Base-by-base conservation (phyloP, 75 land plant species). In the Cryptomeria japonica region DNA sequence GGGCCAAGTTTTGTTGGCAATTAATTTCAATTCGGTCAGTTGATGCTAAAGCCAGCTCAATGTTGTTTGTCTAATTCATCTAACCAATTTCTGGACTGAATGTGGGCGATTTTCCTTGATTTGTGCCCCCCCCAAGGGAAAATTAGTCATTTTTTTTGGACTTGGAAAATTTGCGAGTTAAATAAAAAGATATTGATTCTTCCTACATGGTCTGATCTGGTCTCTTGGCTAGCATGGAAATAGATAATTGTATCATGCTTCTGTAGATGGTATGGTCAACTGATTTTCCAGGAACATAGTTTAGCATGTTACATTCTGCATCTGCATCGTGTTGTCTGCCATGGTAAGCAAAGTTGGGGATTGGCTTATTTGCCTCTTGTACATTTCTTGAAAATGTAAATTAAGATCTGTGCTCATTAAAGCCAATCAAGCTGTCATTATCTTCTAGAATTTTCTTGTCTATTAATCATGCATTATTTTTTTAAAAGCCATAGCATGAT, bases 31-130 rank as follows among this genome's bases (percentile, higher is more conserved):
- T 44, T 82, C n/a, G 14, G 32, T 82, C 16, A 4, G 8, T 82
- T 44, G 51, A n/a, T 25, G 47, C 34, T 82, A n/a, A 82, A 34
- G 53, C 84, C 51, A 46, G 84, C 5, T 46, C 32, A 46, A 82
- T 46, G 42, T 82, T 82, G 51, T 41, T 41, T 3, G 12, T 44
- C 84, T 79, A 41, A 46, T 41, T 82, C n/a, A 46, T 46, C 84
- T 80, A 42, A 46, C 84, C 84, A 46, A 82, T 82, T 82, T 44
- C 22, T 44, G 53, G 11, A 44, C 49, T 82, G 47, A 49, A 82
- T 82, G 49, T 46, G 22, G 84, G 84, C 32, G 11, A 39, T 41
- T 44, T 42, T n/a, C n/a, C 46, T 82, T 44, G 51, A 10, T 82
- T 28, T 46, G 31, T 46, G 84, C 31, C 51, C 51, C 0, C 31